phyloP scores from a whole-genome alignment of 2,329 filamentous ascomycete genomes.

The Xylariaceae sp. region DNA sequence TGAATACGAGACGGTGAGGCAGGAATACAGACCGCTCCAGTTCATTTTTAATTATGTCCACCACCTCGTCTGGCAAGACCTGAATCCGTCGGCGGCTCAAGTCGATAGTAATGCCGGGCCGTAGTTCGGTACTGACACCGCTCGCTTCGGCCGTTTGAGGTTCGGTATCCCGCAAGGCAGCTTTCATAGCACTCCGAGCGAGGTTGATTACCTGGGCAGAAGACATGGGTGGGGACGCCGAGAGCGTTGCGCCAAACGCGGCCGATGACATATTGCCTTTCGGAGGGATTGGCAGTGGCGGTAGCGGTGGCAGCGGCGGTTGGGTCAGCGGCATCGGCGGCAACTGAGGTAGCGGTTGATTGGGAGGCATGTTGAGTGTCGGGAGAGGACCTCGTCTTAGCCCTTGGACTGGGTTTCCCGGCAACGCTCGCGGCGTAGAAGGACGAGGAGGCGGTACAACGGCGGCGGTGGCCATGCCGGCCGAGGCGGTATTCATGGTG shows the following conservation, averaged over 20 bases:
- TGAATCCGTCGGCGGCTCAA: slow-evolving; percentile 70
- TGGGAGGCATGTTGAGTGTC: slow-evolving; percentile 36
- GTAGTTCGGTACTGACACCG: slow-evolving; percentile 54
- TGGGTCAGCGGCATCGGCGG: background rate
- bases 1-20: background rate
- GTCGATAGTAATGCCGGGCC: slow-evolving; percentile 72
- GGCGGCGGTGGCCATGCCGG: slow-evolving; percentile 30
- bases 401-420: slow-evolving; percentile 27
- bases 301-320: slow-evolving; percentile 14
- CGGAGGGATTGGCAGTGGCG: slow-evolving; percentile 46
- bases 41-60: slow-evolving; percentile 68
- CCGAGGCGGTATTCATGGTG: slow-evolving; percentile 29
- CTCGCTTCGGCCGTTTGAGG: slow-evolving; percentile 57
- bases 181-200: slow-evolving; percentile 61
- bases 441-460: slow-evolving; percentile 27
- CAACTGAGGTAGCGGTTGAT: slow-evolving; percentile 6
- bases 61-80: slow-evolving; percentile 65
- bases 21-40: slow-evolving; percentile 56
- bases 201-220: slow-evolving; percentile 60
- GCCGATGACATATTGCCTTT: slow-evolving; percentile 34
- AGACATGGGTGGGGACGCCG: slow-evolving; percentile 49
- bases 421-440: slow-evolving; percentile 28
- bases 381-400: slow-evolving; percentile 28
- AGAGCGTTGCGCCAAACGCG: slow-evolving; percentile 41
- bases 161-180: slow-evolving; percentile 60